Evolutionary conservation across 768 basidiomycete genomes (phyloP).

Genomic region (Russula dissimulans): DNA sequence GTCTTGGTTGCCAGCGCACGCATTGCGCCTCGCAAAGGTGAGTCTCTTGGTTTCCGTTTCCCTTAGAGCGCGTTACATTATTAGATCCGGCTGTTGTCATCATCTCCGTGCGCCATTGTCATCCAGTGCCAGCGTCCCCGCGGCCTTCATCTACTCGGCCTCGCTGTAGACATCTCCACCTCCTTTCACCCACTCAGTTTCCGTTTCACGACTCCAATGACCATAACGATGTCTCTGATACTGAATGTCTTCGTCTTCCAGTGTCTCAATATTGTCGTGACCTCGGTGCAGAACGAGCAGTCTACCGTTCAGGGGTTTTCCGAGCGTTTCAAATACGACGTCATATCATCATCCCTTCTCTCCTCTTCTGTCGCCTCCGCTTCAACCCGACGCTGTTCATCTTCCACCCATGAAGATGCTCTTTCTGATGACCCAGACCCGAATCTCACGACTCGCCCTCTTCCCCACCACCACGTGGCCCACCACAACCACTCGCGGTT

Average conservation of each 20-base stretch:
- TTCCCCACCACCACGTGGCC: neutral
- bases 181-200: neutral
- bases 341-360: conserved; percentile 20
- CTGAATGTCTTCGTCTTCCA: conserved; percentile 8
- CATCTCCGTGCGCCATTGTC: neutral
- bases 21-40: neutral
- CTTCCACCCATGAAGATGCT: neutral
- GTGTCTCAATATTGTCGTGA: conserved; percentile 6
- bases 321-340: conserved; percentile 20
- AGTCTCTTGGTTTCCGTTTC: neutral
- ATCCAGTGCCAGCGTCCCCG: neutral
- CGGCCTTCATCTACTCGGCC: neutral
- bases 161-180: neutral
- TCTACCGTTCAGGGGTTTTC: conserved; percentile 14
- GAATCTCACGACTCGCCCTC: neutral
- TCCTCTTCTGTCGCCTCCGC: conserved; percentile 13
- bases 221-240: neutral
- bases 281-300: conserved; percentile 2
- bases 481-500: neutral
- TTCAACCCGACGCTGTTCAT: conserved; percentile 12
- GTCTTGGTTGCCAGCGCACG: conserved; percentile 8
- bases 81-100: conserved; percentile 11
- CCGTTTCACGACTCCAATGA: neutral
- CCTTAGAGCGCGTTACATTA: neutral
- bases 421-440: neutral